phyloP scores from a whole-genome alignment of 2,329 filamentous ascomycete genomes.

The Byssoonygena ceratinophila region DNA sequence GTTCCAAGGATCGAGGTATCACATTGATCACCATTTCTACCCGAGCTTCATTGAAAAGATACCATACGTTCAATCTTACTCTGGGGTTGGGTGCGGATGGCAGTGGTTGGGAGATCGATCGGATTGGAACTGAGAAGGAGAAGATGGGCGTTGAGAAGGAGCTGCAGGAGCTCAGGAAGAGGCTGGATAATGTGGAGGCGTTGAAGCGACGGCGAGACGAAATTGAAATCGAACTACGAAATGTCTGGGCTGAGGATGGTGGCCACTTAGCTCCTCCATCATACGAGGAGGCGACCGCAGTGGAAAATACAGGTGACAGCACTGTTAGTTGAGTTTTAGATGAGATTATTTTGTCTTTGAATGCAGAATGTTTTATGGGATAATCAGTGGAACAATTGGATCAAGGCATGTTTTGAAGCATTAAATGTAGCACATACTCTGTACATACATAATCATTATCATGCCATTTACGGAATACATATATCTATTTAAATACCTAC shows the following conservation, averaged over 20 bases:
- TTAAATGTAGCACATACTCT: neutral
- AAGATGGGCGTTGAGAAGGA: constrained; percentile 91
- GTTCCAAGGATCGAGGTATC: constrained; percentile 83
- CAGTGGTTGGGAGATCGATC: constrained; percentile 85
- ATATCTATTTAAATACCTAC: too few relatives aligned
- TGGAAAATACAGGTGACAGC: constrained; percentile 5
- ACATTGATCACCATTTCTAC: constrained; percentile 95
- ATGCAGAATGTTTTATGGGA: too few relatives aligned
- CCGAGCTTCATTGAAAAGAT: constrained; percentile 85
- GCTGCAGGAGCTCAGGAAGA: constrained; percentile 68
- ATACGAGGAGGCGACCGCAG: constrained; percentile 18
- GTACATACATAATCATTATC: too few relatives aligned
- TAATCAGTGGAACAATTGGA: neutral
- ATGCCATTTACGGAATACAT: too few relatives aligned
- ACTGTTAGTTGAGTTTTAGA: neutral
- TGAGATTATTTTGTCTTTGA: too few relatives aligned
- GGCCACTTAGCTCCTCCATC: constrained; percentile 32
- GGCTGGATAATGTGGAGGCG: constrained; percentile 67
- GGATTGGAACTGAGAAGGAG: constrained; percentile 86
- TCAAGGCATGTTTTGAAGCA: neutral
- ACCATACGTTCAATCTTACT: constrained; percentile 83
- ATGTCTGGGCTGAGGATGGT: constrained; percentile 47
- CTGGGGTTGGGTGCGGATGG: constrained; percentile 70
- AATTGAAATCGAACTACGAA: constrained; percentile 69
- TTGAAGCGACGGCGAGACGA: constrained; percentile 70